Conservation (phyloP, 805 yeast genomes). For the Lipomyces yamanashiensis region DNA sequence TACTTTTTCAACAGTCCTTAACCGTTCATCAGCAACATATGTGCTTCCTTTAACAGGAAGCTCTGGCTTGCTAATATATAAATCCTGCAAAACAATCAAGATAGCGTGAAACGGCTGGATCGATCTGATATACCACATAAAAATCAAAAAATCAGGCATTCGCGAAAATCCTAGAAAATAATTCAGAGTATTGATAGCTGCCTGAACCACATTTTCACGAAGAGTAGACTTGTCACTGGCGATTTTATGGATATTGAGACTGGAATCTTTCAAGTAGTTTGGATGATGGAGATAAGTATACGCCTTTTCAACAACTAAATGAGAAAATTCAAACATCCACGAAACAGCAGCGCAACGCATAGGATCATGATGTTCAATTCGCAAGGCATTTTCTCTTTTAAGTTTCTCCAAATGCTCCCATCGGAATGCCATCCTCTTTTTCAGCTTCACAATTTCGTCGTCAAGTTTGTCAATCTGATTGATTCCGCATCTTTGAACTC, state of each 20-base stretch:
- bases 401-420: constrained; percentile 13
- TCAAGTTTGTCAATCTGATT: constrained; percentile 23
- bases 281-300: constrained; percentile 28
- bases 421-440: constrained; percentile 17
- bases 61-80: constrained; percentile 20
- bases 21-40: constrained; percentile 13
- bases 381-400: not conserved
- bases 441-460: constrained; percentile 15
- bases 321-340: constrained; percentile 17
- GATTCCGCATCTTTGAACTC: constrained; percentile 16
- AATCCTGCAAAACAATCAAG: constrained; percentile 23
- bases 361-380: not conserved
- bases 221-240: not conserved
- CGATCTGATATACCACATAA: constrained; percentile 24
- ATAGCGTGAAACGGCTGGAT: constrained; percentile 29
- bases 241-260: not conserved
- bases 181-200: constrained; percentile 25
- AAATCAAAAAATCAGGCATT: constrained; percentile 21
- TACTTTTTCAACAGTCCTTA: constrained; percentile 14
- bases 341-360: not conserved
- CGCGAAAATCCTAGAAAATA: constrained; percentile 15
- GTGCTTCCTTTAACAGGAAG: constrained; percentile 4
- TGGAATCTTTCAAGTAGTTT: constrained; percentile 13
- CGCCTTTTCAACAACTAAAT: constrained; percentile 18
- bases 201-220: constrained; percentile 14